Base-by-base conservation (phyloP, 441 rosid genomes). In the Syzygium syzygioides region DNA sequence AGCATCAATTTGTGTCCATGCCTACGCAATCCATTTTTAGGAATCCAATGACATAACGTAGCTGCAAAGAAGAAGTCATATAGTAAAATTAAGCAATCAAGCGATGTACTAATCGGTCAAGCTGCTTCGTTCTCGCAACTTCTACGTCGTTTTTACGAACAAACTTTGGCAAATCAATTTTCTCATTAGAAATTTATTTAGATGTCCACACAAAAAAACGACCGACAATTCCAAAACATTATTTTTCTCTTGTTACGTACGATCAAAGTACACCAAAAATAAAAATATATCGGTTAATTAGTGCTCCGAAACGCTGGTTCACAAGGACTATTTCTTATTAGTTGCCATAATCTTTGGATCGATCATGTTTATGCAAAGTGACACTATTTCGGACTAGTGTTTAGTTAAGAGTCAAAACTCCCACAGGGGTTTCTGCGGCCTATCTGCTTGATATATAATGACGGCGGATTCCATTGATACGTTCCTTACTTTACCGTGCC, bases 51-150 rank as follows among this genome's bases (percentile, higher is more conserved):
- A 57, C 23, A 55, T 15, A 7, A 55, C 9, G 9, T 55, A 20
- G 9, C 8, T 20, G 25, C 57, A 19, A 23, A 57, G 14, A 25
- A 23, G n/a, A 10, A 57, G 62, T 13, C 4, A 3, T 13, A 57
- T 25, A 25, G 11, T 57, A 57, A 57, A 57, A 25, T 57, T 25
- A 25, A 10, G 13, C 62, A 9, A 57, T 57, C 79, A 5, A 68
- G 1, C 20, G 12, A 32, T 17, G 0, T n/a, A 3, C 32, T 8
- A 9, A 3, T 3, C 30, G 0, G 9, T 62, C 5, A 62, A 1
- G 2, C 41, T 3, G 34, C n/a, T 62, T 62, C 5, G 5, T 62
- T 62, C 14, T 14, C 10, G 19, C 34, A 62, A 17, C 1, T n/a
- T 55, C 2, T 4, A 8, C 26, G 0, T 56, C 26, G 4, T 56